These are phyloP conservation scores for Imleria badia DNA, from an alignment of 768 basidiomycete genomes.

Conservation along the genomic window DNA sequence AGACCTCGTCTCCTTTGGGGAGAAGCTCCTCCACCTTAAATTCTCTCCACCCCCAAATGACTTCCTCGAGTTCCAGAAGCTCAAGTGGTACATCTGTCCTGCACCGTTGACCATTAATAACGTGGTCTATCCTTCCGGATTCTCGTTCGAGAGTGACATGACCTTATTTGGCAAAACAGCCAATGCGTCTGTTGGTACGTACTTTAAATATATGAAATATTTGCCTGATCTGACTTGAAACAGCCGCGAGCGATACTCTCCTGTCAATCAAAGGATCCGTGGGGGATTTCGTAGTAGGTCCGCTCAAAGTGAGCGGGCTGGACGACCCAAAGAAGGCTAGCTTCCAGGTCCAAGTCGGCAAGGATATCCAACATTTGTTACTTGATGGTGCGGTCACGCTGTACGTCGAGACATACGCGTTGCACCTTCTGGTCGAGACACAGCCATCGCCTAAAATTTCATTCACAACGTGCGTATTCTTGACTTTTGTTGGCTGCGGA, in stretches of 20 bases:
- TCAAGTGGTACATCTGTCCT: constrained; percentile 3
- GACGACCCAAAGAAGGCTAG: background rate
- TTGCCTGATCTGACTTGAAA: background rate
- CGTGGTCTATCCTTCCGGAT: constrained; percentile 3
- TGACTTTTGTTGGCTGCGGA: background rate
- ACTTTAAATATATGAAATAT: background rate
- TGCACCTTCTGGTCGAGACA: constrained; percentile 1
- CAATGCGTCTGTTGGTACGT: constrained; percentile 1
- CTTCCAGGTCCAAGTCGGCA: constrained; percentile 2
- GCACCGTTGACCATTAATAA: background rate
- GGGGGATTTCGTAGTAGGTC: constrained; percentile 2
- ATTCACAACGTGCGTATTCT: constrained; percentile 2
- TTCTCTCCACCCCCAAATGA: constrained; percentile 4
- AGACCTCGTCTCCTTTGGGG: constrained; percentile 5
- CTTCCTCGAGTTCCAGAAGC: constrained; percentile 7
- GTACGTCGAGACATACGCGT: background rate
- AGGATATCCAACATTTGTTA: constrained; percentile 1
- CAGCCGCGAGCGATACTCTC: background rate
- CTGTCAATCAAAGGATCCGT: constrained; percentile 3
- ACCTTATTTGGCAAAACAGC: background rate
- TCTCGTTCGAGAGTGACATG: constrained; percentile 8
- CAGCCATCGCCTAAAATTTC: constrained; percentile 4
- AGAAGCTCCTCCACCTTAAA: background rate
- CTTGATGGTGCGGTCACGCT: constrained; percentile 5
- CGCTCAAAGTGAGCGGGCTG: constrained; percentile 2